Conservation (phyloP, 2,329 filamentous ascomycete species). For the Magnaporthiopsis poae region DNA sequence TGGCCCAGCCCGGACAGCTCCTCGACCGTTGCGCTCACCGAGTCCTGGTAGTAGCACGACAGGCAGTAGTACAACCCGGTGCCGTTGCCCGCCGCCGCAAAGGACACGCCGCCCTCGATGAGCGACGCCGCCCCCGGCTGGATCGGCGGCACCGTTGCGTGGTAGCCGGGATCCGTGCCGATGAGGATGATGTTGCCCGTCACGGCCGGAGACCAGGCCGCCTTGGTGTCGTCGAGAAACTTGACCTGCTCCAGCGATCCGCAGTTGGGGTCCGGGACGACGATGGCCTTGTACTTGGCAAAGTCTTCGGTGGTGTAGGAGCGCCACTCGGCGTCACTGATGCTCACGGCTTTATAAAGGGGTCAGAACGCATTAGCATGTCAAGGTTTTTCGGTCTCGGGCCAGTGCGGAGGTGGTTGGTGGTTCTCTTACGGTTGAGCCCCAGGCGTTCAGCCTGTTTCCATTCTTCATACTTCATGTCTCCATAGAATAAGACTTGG, state of each 20-base stretch:
- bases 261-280: slow-evolving; percentile 31
- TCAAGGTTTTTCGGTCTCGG: too few species aligned
- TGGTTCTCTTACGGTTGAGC: background rate
- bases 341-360: background rate
- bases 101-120: slow-evolving; percentile 27
- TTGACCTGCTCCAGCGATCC: slow-evolving; percentile 21
- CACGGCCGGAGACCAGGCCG: slow-evolving; percentile 29
- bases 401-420: too few species aligned
- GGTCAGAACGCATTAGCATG: background rate
- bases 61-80: slow-evolving; percentile 28
- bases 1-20: slow-evolving; percentile 25
- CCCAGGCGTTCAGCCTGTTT: background rate
- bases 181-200: slow-evolving; percentile 32
- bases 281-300: slow-evolving; percentile 33
- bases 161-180: slow-evolving; percentile 28
- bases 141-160: slow-evolving; percentile 16
- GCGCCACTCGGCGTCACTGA: slow-evolving; percentile 6
- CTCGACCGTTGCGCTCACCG: slow-evolving; percentile 14
- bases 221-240: slow-evolving; percentile 29
- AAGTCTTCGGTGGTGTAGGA: slow-evolving; percentile 28
- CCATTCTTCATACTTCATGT: slow-evolving; percentile 1
- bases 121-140: slow-evolving; percentile 23
- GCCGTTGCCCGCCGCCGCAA: slow-evolving; percentile 12
- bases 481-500: slow-evolving; percentile 4
- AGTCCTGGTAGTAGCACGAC: slow-evolving; percentile 30